Conservation (phyloP, 1,284 basidiomycete species). For the Trichosporon sp. region DNA sequence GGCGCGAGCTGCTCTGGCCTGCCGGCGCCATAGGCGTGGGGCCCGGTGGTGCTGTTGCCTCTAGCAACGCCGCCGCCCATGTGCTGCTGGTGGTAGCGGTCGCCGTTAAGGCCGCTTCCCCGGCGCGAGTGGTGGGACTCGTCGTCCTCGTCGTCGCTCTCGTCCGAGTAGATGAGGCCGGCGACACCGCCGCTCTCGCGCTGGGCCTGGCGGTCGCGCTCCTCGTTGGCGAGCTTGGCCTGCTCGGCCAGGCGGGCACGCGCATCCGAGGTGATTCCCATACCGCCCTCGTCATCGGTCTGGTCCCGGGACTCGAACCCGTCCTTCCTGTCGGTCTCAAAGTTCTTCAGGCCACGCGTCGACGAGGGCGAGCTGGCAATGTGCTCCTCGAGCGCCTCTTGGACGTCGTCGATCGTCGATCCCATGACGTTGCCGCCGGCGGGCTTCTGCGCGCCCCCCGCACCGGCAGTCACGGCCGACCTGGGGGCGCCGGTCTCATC, state of each 20-base stretch:
- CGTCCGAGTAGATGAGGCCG: conserved; percentile 48
- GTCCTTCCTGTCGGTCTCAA: conserved; percentile 47
- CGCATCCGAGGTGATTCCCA: conserved; percentile 58
- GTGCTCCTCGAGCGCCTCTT: conserved; percentile 65
- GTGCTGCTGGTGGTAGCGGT: not conserved
- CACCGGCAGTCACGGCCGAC: not conserved
- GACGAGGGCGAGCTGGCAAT: not conserved
- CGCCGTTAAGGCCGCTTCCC: conserved; percentile 19
- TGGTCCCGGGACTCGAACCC: conserved; percentile 40
- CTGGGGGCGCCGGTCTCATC: not conserved
- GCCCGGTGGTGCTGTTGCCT: not conserved
- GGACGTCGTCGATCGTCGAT: conserved; percentile 79
- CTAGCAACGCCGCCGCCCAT: not conserved
- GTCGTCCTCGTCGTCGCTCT: conserved; percentile 49
- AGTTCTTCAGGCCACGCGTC: not conserved
- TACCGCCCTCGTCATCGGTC: conserved; percentile 53
- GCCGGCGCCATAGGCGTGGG: no score
- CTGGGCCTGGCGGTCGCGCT: conserved; percentile 52
- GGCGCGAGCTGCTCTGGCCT: not conserved
- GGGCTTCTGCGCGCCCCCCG: not conserved
- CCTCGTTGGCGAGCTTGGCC: conserved; percentile 56
- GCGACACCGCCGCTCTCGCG: conserved; percentile 36
- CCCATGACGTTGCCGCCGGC: conserved; percentile 59
- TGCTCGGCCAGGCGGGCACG: conserved; percentile 66
- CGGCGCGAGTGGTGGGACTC: conserved; percentile 17